phyloP scores from a whole-genome alignment of 768 basidiomycete genomes.

The Lentinula detonsa region DNA sequence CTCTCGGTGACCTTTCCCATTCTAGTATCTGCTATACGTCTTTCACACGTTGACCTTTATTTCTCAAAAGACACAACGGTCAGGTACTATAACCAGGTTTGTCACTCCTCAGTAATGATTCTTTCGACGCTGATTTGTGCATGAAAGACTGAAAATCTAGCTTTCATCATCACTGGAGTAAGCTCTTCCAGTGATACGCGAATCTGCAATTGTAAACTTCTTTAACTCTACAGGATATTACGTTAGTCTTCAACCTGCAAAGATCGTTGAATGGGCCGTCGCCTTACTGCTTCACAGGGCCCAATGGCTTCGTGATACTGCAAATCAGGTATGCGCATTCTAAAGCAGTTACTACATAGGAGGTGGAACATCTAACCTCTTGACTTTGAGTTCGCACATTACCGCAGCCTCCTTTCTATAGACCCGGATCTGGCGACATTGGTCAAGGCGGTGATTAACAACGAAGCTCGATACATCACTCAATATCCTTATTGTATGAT shows the following conservation, averaged over 20 bases:
- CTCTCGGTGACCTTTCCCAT: conserved; percentile 45
- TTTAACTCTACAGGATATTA: conserved; percentile 50
- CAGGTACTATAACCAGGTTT: conserved; percentile 62
- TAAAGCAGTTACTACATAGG: not conserved
- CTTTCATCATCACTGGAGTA: conserved; percentile 78
- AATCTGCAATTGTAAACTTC: not conserved
- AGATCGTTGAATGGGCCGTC: not conserved
- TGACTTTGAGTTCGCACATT: conserved; percentile 57
- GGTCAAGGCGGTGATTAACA: conserved; percentile 79
- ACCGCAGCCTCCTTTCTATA: conserved; percentile 48
- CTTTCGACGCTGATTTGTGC: not conserved
- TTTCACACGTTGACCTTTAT: not conserved
- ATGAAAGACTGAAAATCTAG: conserved; percentile 55
- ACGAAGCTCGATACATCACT: conserved; percentile 67
- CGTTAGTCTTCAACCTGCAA: conserved; percentile 35
- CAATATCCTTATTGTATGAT: conserved; percentile 65
- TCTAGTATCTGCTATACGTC: not conserved
- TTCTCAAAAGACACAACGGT: conserved; percentile 62
- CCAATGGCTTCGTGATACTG: conserved; percentile 80
- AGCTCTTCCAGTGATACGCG: conserved; percentile 12
- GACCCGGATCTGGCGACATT: conserved; percentile 58
- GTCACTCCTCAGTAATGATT: conserved; percentile 4
- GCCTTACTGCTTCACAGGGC: conserved; percentile 29
- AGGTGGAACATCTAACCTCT: not conserved
- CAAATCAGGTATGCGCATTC: conserved; percentile 51